Evolutionary conservation across 2,329 filamentous ascomycete species (phyloP), one percentile per base, ranked within the genome.

Genomic region (Drechslerella dactyloides): DNA sequence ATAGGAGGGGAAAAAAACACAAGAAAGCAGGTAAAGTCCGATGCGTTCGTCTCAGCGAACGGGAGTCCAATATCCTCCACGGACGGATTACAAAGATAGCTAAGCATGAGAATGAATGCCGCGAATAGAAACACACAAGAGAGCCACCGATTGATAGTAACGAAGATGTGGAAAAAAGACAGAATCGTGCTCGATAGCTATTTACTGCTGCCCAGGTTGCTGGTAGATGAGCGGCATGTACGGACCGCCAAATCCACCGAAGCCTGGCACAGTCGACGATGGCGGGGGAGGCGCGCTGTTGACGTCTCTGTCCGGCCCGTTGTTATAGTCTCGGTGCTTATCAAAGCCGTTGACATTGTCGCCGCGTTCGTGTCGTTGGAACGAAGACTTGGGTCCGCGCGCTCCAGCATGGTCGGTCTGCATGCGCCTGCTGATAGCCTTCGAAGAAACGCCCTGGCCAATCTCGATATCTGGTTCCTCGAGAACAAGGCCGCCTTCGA

Each of bases 381-480:
- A 72, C 19, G 68, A 72, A 8, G 86, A 88, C 76, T 87, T 87
- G 57, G 86, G 86, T 1, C 87, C 86, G 76, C 87, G 85, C 75
- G 83, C 83, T 37, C 87, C 87, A 59, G 86, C 85, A 77, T 86
- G 86, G 78, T 89, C 87, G 6, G 86, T 89, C 79, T 87, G 85
- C 85, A 72, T 72, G 17, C 68, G 68, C 53, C 68, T 37, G 35
- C 68, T 72, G 37, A 89, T 88, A 37, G 87, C 91, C 83, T 99
- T 99, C 48, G 92, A 97, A 17, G 93, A 97, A 13, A 99, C 96
- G 63, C 94, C 94, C 17, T 93, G 93, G 59, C 94, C 94, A 66
- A 99, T 99, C 80, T 99, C 94, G 76, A 99, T 99, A 78, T 99
- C 94, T 1, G 94, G 94, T 81, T 99, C 94, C 79, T 99, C 94